phyloP scores from a whole-genome alignment of 2,329 filamentous ascomycete species.

The Colletotrichum salicis region DNA sequence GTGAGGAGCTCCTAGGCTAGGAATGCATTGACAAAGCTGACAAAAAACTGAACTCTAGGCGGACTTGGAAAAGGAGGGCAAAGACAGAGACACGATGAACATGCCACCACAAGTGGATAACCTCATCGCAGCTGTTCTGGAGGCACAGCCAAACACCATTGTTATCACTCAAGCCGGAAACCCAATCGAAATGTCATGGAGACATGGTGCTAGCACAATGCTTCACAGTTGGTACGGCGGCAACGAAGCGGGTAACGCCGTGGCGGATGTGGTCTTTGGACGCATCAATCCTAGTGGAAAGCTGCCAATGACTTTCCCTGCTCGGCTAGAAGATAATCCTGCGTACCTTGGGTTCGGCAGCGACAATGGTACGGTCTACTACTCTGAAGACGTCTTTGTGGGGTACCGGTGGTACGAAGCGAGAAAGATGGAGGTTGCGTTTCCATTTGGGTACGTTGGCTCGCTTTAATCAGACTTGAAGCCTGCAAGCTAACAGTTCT shows the following conservation, averaged over 20 bases:
- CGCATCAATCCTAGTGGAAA: constrained; percentile 79
- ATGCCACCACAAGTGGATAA: constrained; percentile 75
- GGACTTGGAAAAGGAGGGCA: constrained; percentile 79
- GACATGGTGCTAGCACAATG: constrained; percentile 60
- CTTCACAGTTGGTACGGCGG: constrained; percentile 81
- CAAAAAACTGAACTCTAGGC: constrained; percentile 34
- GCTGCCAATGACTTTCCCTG: constrained; percentile 76
- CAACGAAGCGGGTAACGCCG: constrained; percentile 78
- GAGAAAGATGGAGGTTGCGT: constrained; percentile 65
- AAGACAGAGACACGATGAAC: constrained; percentile 77
- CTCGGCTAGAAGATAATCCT: constrained; percentile 73
- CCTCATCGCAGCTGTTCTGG: constrained; percentile 73
- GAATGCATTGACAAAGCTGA: background rate
- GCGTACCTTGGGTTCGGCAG: constrained; percentile 74
- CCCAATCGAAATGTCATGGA: constrained; percentile 73
- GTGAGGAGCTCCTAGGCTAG: constrained; percentile 35
- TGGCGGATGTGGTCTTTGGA: constrained; percentile 77
- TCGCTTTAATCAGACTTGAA: too few species aligned
- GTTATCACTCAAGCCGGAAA: constrained; percentile 78
- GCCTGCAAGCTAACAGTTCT: background rate
- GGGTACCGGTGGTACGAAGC: constrained; percentile 80
- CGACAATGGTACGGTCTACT: constrained; percentile 73
- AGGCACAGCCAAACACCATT: constrained; percentile 71
- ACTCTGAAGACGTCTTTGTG: constrained; percentile 78
- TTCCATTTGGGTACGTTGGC: constrained; percentile 65